Evolutionary conservation across 169 alveolate species (phyloP), one percentile per base, ranked within the genome.

Genomic region (Eimeria praecox): DNA sequence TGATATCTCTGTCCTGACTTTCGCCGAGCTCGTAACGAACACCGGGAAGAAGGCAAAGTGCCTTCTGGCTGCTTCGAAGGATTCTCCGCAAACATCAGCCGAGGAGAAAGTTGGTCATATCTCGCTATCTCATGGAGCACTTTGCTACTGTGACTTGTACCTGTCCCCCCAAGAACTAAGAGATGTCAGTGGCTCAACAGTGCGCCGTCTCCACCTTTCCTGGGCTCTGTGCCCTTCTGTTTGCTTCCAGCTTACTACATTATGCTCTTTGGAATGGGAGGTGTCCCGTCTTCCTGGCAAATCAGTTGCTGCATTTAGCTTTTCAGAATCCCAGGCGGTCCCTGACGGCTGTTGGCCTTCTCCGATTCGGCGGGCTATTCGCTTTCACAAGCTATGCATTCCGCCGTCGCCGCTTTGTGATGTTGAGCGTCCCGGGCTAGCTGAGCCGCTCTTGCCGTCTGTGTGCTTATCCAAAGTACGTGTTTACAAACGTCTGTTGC

Each of bases 321-420:
- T 40, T 40, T 54, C 40, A 30, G 69, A 85, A 22, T 33, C 75
- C 75, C 49, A 42, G 54, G 95, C 54, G 38, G 86, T 69, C 20
- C 87, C 92, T 8, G 78, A 75, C 92, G 92, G 95, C 20, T 80
- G 95, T 80, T 92, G 95, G 95, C 95, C 95, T 30, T 52, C 89
- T 52, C 64, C 95, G 16, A 66, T 92, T 38, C 66, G 87, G 54
- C 85, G 75, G n/a, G 95, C 92, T 52, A 73, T 82, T 24, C 87
- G 73, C 35, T 66, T 59, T 66, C 89, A 82, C 86, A 40, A 77
- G 46, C 92, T 92, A 52, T 62, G 88, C 46, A 85, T 82, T 22
- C 95, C 95, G 46, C 92, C 92, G 0, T 82, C 95, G 18, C 95
- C 95, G 24, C 62, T 92, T 59, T 87, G 64, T 59, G 94, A 87